Evolutionary conservation across 2,329 filamentous ascomycete genomes (phyloP), one percentile per base, ranked within the genome.

Genomic region (Diaporthe sp.): DNA sequence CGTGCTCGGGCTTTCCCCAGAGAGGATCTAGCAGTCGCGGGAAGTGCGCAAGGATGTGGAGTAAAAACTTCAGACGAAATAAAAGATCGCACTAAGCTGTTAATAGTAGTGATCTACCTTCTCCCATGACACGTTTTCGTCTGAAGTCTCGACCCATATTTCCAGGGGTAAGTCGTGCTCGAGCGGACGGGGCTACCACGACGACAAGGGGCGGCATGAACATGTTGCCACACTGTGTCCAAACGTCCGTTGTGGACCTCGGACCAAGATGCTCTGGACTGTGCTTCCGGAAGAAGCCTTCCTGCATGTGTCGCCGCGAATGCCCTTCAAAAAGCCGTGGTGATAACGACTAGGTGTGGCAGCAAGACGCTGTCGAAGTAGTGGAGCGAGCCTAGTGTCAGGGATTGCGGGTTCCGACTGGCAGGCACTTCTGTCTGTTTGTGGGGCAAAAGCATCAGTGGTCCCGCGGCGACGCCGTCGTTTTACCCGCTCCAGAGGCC

Each of bases 121-220:
- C 42, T 5, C 58, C 74, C 71, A 64, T 67, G 74, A 68, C 52
- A 74, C 57, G 58, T 71, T 75, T 67, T 75, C 72, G 74, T 75
- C 74, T 71, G 58, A 75, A 71, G 74, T 67, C 58, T 73, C 66
- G 71, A 12, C 30, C 74, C 74, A 71, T 47, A 33, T 19, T 71
- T 66, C 57, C 71, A 71, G 60, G 74, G 74, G 74, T 47, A 42
- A 74, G 74, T 71, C 35, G 71, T 55, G 61, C 50, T 25, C 19
- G 64, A 25, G 64, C 71, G 69, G 71, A 68, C 64, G 17, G 71
- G 30, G 38, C 57, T 52, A 35, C 42, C 9, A 61, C 28, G 25
- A 33, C 38, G 69, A 64, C 55, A 40, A 72, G 69, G 69, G 45
- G 42, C 19, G 28, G 70, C 69, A 72, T 64, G 57, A 64, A 42